phyloP scores from a whole-genome alignment of 1,139 yeast species.

The Pneumocystis carinii region DNA sequence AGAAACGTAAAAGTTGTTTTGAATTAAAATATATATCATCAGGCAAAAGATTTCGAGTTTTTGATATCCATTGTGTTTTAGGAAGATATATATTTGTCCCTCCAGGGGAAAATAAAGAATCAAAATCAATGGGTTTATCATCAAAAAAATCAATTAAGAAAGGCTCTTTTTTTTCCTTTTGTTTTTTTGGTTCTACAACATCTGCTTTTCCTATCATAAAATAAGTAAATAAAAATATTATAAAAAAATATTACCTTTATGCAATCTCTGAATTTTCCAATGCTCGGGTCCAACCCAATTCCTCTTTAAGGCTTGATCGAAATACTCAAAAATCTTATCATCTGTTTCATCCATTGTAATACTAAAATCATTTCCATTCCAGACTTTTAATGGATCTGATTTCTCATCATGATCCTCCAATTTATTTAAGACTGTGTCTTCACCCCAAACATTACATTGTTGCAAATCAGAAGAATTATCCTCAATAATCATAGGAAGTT shows the following conservation, averaged over 20 bases:
- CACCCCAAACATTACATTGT: conserved; percentile 14
- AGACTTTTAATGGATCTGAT: conserved; percentile 1
- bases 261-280: conserved; percentile 67
- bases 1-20: conserved; percentile 48
- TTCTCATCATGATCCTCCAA: neutral
- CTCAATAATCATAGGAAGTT: neutral
- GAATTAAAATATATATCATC: conserved; percentile 64
- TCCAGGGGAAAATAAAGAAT: conserved; percentile 38
- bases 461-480: conserved; percentile 8
- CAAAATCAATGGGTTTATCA: conserved; percentile 32
- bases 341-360: conserved; percentile 26
- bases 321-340: conserved; percentile 60
- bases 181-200: conserved; percentile 8
- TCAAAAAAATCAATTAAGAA: conserved; percentile 38
- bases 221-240: conserved; percentile 16
- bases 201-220: neutral
- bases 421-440: neutral
- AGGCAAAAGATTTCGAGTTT: conserved; percentile 42
- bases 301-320: conserved; percentile 51
- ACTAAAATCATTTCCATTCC: neutral
- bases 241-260: conserved; percentile 15
- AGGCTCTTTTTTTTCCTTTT: conserved; percentile 24
- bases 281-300: conserved; percentile 90
- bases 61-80: conserved; percentile 29
- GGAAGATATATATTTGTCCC: conserved; percentile 31